Base-by-base conservation (phyloP, 2,329 filamentous ascomycete genomes). In the Capronia epimyces region DNA sequence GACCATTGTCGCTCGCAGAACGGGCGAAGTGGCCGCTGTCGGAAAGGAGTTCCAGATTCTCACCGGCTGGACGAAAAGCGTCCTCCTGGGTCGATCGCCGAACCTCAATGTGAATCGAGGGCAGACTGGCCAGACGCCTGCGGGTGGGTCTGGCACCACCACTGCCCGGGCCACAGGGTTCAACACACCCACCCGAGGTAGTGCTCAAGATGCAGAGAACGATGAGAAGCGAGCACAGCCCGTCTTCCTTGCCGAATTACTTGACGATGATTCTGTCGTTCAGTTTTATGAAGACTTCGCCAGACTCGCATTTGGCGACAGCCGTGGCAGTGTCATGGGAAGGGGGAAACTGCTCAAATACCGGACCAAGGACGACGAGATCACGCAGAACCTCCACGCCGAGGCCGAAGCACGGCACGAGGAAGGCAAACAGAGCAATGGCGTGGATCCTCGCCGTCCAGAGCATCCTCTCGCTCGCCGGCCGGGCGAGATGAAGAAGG, bases 251-350 rank as follows among this genome's bases (percentile, higher is more conserved):
- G 89, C 91, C 0, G 91, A 97, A 67, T 75, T 98, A 25, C 80
- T 98, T 60, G 93, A 97, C 62, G 89, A 96, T 58, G 89, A 95
- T 63, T 90, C 85, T 50, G 89, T 95, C 0, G 84, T 96, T 3
- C 84, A 95, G 60, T 97, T 96, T 67, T 95, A 96, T 67, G 90
- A 96, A 61, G 89, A 97, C 66, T 97, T 95, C 70, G 86, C 91
- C 0, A 84, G 90, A 57, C 77, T 97, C 2, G 91, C 91, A 0
- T 97, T 96, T 68, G 89, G 89, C 29, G 89, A 96, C 66, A 89
- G 89, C 32, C 81, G 89, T 25, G 89, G 90, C 13, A 87, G 84
- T 60, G 88, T 94, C 40, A 88, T 84, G 63, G 84, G 87, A 47
- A 86, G 84, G 56, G 93, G 89, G 63, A 88, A 89, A 54, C 76